Conservation (phyloP, 768 basidiomycete species). For the Suillus decipiens region DNA sequence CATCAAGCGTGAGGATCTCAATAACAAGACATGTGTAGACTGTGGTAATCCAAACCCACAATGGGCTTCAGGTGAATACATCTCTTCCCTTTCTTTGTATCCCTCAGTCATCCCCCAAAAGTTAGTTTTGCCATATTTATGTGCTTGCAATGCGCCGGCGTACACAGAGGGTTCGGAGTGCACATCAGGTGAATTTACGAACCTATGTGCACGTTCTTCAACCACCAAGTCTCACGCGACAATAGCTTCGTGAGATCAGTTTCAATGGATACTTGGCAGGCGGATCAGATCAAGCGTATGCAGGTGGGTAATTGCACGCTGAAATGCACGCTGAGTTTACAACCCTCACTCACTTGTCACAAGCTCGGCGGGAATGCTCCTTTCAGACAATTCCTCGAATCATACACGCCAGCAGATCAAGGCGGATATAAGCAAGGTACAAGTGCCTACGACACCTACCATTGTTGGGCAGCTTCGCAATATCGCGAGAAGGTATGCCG, state of each 20-base stretch:
- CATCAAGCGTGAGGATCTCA: conserved; percentile 66
- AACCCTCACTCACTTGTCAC: conserved; percentile 15
- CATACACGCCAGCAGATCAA: conserved; percentile 64
- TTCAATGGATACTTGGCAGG: conserved; percentile 97
- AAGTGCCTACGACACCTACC: conserved; percentile 77
- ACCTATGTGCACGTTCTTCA: conserved; percentile 10
- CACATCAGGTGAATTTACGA: conserved; percentile 69
- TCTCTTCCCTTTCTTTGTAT: background rate
- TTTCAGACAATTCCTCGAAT: conserved; percentile 76
- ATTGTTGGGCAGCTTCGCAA: conserved; percentile 92
- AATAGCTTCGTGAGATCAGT: conserved; percentile 86
- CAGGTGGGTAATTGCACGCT: conserved; percentile 52
- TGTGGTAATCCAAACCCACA: conserved; percentile 91
- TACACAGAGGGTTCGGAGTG: conserved; percentile 90
- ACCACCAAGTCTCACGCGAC: conserved; percentile 12
- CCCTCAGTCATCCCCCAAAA: conserved; percentile 14
- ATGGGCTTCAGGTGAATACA: conserved; percentile 78
- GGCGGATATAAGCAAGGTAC: conserved; percentile 69
- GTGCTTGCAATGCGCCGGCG: conserved; percentile 86
- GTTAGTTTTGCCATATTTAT: conserved; percentile 84
- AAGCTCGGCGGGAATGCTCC: conserved; percentile 88
- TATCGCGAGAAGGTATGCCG: conserved; percentile 84
- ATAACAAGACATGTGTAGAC: conserved; percentile 80
- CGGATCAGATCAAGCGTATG: conserved; percentile 88
- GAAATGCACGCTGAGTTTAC: background rate